phyloP scores from a whole-genome alignment of 2,329 filamentous ascomycete species.

The Microsporum canis region DNA sequence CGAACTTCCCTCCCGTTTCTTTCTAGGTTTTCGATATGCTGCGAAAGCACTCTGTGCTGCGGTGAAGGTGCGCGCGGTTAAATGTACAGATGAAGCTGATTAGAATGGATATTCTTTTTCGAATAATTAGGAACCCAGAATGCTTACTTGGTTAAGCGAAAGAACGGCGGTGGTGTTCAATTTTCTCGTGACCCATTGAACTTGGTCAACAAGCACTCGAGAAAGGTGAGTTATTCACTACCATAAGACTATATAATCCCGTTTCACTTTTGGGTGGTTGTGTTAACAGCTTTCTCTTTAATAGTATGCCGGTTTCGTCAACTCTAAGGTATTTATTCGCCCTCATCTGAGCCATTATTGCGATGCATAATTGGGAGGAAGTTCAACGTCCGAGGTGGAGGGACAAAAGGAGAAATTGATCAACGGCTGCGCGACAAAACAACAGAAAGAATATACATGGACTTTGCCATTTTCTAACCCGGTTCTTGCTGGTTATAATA shows the following conservation, averaged over 20 bases:
- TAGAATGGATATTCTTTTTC: background rate
- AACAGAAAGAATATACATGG: background rate
- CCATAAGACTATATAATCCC: conserved; percentile 8
- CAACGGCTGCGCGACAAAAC: background rate
- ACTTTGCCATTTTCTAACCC: background rate
- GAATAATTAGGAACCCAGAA: conserved; percentile 62
- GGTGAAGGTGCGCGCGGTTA: background rate
- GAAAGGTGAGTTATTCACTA: conserved; percentile 56
- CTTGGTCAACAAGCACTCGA: conserved; percentile 78
- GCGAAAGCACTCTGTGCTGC: background rate
- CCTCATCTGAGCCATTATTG: background rate
- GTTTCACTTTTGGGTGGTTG: background rate
- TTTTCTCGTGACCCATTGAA: conserved; percentile 94
- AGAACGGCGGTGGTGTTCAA: conserved; percentile 63
- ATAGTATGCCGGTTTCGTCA: conserved; percentile 84
- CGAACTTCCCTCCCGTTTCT: conserved; percentile 35
- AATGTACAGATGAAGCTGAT: background rate
- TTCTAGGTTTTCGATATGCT: background rate
- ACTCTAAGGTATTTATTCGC: conserved; percentile 61
- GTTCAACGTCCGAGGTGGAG: background rate
- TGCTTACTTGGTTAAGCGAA: conserved; percentile 85
- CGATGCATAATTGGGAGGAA: background rate
- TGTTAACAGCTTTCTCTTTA: conserved; percentile 17
- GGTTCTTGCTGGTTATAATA: conserved; percentile 26
- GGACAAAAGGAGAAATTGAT: background rate